Conservation (phyloP, 2,329 filamentous ascomycete species). For the Fusarium sp. region DNA sequence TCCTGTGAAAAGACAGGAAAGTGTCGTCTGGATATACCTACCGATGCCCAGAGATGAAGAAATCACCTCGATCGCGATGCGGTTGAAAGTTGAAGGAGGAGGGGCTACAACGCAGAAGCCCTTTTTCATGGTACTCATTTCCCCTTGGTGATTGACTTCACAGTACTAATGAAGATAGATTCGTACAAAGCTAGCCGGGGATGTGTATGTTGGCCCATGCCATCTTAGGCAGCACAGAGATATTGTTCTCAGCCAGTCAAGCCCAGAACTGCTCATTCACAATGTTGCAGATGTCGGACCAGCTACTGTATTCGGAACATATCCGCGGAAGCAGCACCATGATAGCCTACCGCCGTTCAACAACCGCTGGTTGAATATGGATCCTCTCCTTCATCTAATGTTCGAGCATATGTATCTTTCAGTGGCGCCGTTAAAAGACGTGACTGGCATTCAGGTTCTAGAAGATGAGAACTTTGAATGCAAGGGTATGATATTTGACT, state of each 20-base stretch:
- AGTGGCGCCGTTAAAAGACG: background rate
- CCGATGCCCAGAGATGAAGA: conserved; percentile 9
- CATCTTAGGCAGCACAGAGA: conserved; percentile 1
- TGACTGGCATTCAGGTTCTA: background rate
- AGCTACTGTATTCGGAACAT: conserved; percentile 17
- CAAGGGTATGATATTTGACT: conserved; percentile 4
- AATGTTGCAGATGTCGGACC: conserved; percentile 6
- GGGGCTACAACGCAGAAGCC: conserved; percentile 2
- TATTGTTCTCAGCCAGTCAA: conserved; percentile 8
- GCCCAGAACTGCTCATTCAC: conserved; percentile 1
- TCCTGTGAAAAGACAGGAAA: background rate
- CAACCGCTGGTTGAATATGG: background rate
- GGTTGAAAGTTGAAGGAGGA: background rate
- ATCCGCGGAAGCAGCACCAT: background rate
- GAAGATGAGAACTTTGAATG: background rate
- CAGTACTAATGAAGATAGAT: background rate
- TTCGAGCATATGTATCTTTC: background rate
- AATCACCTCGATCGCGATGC: background rate
- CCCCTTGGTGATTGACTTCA: accelerated
- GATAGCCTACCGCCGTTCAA: background rate
- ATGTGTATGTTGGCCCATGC: background rate
- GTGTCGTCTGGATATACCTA: background rate
- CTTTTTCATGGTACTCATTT: background rate
- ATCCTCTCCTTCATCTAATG: background rate
- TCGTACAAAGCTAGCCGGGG: conserved; percentile 11